A percentile compares a stretch with the other conserved stretches of the same genome.
Conservation (phyloP, 2,329 filamentous ascomycete species). For the Penicillium decumbens region DNA sequence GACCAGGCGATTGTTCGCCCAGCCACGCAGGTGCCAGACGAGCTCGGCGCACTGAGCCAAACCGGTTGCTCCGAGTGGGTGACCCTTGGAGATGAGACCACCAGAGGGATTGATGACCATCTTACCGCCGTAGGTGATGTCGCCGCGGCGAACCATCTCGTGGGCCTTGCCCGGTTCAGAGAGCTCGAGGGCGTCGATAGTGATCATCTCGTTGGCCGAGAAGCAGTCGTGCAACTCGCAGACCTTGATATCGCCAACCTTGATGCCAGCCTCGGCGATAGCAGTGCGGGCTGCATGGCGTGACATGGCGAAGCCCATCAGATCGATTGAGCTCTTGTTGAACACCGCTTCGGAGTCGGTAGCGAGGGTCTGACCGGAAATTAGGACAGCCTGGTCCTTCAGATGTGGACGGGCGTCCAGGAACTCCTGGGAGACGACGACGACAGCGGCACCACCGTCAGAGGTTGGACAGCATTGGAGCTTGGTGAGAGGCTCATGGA, state of each 20-base stretch:
- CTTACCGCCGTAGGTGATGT: constrained; percentile 83
- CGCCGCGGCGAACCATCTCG: constrained; percentile 78
- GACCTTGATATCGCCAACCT: constrained; percentile 67
- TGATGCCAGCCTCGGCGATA: constrained; percentile 63
- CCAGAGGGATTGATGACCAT: constrained; percentile 89
- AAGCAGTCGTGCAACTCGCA: constrained; percentile 97
- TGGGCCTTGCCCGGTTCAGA: constrained; percentile 77
- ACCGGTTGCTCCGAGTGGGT: constrained; percentile 90
- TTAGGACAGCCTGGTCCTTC: constrained; percentile 73
- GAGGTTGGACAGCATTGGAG: constrained; percentile 98
- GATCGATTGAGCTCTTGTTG: constrained; percentile 73
- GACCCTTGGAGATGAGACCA: constrained; percentile 91
- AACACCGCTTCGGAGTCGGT: constrained; percentile 79
- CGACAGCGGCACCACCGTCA: constrained; percentile 82
- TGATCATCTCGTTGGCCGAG: constrained; percentile 88
- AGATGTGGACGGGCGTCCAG: constrained; percentile 79
- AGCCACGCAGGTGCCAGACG: constrained; percentile 90
- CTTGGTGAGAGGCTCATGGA: constrained; percentile 85
- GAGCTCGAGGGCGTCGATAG: constrained; percentile 80
- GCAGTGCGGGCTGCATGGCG: constrained; percentile 65
- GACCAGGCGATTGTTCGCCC: constrained; percentile 83
- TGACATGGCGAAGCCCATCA: constrained; percentile 86
- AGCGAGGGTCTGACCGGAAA: constrained; percentile 82
- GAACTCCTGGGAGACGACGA: constrained; percentile 85
- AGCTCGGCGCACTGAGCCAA: constrained; percentile 92